phyloP scores from a whole-genome alignment of 2,329 filamentous ascomycete species.

The Xylaria arbuscula region DNA sequence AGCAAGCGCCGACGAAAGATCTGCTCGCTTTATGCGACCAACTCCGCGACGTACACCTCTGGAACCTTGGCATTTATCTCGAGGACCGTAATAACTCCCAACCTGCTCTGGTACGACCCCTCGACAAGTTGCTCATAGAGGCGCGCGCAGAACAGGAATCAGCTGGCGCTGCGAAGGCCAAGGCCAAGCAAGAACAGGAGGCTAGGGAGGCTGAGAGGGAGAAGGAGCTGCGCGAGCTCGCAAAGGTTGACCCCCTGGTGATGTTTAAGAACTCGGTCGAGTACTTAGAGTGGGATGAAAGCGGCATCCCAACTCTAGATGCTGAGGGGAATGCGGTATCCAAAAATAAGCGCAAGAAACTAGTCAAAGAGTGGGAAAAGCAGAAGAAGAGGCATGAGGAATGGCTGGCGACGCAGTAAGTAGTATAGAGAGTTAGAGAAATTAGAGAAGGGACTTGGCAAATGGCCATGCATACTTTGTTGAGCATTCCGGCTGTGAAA shows the following conservation, averaged over 20 bases:
- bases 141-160: conserved; percentile 23
- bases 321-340: conserved; percentile 23
- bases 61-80: conserved; percentile 34
- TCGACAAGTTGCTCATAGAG: conserved; percentile 28
- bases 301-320: conserved; percentile 30
- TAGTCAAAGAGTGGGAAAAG: conserved; percentile 32
- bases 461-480: background rate
- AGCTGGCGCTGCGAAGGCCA: conserved; percentile 23
- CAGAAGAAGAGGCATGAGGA: conserved; percentile 34
- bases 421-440: conserved; percentile 8
- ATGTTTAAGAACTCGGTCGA: conserved; percentile 31
- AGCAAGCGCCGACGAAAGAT: conserved; percentile 31
- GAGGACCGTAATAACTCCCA: conserved; percentile 28
- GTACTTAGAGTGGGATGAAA: conserved; percentile 34
- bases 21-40: conserved; percentile 33
- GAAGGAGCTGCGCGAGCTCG: conserved; percentile 26
- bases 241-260: conserved; percentile 24
- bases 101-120: conserved; percentile 30
- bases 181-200: conserved; percentile 26
- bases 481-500: background rate
- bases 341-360: conserved; percentile 35
- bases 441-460: background rate
- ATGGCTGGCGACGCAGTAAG: conserved; percentile 28
- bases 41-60: conserved; percentile 34
- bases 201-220: conserved; percentile 22